These are phyloP conservation scores for Pisolithus marmoratus DNA, from an alignment of 768 basidiomycete genomes.

Conservation along the genomic window DNA sequence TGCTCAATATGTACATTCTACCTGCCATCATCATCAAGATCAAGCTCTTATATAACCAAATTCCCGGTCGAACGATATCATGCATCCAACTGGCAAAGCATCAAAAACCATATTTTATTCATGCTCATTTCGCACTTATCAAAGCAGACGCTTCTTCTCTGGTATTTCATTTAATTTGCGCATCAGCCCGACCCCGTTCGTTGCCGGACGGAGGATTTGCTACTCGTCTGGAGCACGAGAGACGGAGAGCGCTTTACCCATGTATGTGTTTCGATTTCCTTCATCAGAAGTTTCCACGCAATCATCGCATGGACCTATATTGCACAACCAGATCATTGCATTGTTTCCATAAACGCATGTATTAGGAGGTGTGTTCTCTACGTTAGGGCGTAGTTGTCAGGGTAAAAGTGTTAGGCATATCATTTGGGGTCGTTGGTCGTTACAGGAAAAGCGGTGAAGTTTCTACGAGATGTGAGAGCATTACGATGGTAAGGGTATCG, in stretches of 20 bases:
- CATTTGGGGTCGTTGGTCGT: background rate
- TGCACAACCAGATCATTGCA: constrained; percentile 17
- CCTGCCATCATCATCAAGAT: constrained; percentile 13
- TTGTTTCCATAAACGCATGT: background rate
- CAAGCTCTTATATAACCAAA: constrained; percentile 16
- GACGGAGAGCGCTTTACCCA: constrained; percentile 22
- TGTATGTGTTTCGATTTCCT: constrained; percentile 12
- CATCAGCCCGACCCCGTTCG: constrained; percentile 16
- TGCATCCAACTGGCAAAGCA: constrained; percentile 26
- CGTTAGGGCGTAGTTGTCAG: background rate
- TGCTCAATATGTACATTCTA: constrained; percentile 16
- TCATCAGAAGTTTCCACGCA: constrained; percentile 21
- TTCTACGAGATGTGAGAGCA: no score
- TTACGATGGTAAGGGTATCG: no score
- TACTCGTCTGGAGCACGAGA: constrained; percentile 13
- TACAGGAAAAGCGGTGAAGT: background rate
- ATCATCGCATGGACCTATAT: constrained; percentile 12
- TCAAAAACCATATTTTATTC: constrained; percentile 25
- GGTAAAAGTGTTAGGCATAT: background rate
- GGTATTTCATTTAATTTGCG: constrained; percentile 21
- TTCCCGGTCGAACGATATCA: constrained; percentile 26
- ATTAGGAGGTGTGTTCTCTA: background rate
- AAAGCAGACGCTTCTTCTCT: constrained; percentile 22
- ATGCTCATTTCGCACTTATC: constrained; percentile 31
- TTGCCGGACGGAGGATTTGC: constrained; percentile 9